These are phyloP conservation scores for Pseudomonodictys pantanalensis DNA, from an alignment of 495 filamentous ascomycete species.

Conservation along the genomic window DNA sequence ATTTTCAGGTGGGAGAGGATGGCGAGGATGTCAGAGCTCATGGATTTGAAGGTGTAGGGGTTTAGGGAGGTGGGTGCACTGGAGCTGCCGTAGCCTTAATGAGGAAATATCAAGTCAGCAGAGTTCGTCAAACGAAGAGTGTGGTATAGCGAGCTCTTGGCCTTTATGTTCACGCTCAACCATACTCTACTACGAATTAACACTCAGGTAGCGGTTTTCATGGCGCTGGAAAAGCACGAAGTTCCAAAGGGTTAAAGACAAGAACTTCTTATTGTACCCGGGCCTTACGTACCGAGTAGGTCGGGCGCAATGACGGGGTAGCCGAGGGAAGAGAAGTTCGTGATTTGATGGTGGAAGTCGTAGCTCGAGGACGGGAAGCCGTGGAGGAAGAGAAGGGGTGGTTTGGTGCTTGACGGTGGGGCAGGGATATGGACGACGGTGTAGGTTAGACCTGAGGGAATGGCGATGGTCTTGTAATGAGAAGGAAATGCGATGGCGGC, in stretches of 20 bases:
- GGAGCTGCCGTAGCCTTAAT: neutral
- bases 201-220: too few relatives aligned
- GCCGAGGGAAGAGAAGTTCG: slow-evolving; percentile 36
- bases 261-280: too few relatives aligned
- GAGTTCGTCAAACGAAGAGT: too few relatives aligned
- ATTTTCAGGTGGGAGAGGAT: neutral
- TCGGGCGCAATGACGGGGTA: slow-evolving; percentile 50
- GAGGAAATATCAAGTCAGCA: too few relatives aligned
- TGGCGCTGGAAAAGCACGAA: too few relatives aligned
- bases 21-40: neutral
- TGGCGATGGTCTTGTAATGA: neutral
- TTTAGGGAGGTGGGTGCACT: neutral
- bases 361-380: slow-evolving; percentile 22
- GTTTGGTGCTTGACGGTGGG: neutral
- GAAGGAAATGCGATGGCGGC: too few relatives aligned
- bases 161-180: too few relatives aligned
- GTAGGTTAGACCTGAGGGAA: neutral
- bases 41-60: neutral
- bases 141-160: too few relatives aligned
- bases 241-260: too few relatives aligned
- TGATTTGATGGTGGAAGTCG: slow-evolving; percentile 48
- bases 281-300: too few relatives aligned
- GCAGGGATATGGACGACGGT: neutral
- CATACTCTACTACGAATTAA: too few relatives aligned
- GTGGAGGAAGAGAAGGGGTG: slow-evolving; percentile 4